These are phyloP conservation scores for Manihot esculenta DNA, from an alignment of 441 rosid species.

Conservation along the genomic window DNA sequence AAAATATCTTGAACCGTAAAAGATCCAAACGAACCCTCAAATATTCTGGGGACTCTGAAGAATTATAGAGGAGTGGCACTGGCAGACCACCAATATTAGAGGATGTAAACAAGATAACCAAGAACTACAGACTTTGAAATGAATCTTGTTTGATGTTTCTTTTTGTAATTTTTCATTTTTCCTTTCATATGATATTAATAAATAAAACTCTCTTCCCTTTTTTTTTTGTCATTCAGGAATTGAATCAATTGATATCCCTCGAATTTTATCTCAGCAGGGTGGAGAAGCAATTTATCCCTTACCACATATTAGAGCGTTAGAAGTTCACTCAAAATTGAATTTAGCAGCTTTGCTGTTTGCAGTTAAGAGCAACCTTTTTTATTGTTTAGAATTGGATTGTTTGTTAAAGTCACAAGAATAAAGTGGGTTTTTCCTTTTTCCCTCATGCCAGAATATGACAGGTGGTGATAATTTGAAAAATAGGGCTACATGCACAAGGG, in stretches of 20 bases:
- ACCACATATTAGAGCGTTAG: constrained; percentile 78
- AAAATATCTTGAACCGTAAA: background rate
- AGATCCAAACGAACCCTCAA: background rate
- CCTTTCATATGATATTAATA: background rate
- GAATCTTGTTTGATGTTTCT: background rate
- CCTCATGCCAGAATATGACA: constrained; percentile 56
- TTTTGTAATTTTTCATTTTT: constrained; percentile 4
- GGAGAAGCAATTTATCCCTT: constrained; percentile 98
- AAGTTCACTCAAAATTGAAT: constrained; percentile 94
- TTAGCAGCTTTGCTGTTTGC: constrained; percentile 87
- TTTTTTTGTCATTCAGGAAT: constrained; percentile 59
- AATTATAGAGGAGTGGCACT: background rate
- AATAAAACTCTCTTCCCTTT: background rate
- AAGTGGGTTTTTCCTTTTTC: constrained; percentile 21
- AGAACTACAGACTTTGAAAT: background rate
- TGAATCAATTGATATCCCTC: constrained; percentile 87
- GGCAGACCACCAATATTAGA: background rate
- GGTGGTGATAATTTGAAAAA: constrained; percentile 67
- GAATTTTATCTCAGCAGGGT: constrained; percentile 90
- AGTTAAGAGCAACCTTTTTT: constrained; percentile 52
- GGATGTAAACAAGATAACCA: background rate
- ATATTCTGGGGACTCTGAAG: background rate
- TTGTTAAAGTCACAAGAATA: constrained; percentile 20
- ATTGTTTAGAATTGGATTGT: constrained; percentile 14
- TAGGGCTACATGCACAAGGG: constrained; percentile 88